These are phyloP conservation scores for Carex arenaria DNA, from an alignment of 202 grass and related monocot genomes.

Conservation along the genomic window DNA sequence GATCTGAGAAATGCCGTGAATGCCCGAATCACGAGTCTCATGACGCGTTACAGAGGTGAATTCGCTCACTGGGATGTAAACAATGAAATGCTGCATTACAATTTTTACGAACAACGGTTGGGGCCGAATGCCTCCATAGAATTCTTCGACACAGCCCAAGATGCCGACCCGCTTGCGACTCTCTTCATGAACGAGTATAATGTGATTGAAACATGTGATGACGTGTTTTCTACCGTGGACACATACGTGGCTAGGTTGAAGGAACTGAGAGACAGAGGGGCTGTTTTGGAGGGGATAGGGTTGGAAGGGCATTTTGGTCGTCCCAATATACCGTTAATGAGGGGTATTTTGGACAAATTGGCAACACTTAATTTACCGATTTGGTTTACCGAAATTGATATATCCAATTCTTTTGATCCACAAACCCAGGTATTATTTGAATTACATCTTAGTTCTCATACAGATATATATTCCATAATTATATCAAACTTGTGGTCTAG, in stretches of 20 bases:
- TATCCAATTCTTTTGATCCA: slow-evolving; percentile 36
- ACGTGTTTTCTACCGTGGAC: slow-evolving; percentile 65
- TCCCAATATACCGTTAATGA: slow-evolving; percentile 73
- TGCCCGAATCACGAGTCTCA: slow-evolving; percentile 48
- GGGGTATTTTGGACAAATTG: slow-evolving; percentile 79
- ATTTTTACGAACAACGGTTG: slow-evolving; percentile 75
- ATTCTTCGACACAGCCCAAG: slow-evolving; percentile 66
- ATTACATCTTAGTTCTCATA: not conserved
- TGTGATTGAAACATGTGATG: slow-evolving; percentile 76
- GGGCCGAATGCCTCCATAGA: slow-evolving; percentile 61
- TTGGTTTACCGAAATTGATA: slow-evolving; percentile 91
- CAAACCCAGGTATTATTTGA: slow-evolving; percentile 32
- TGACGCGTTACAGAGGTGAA: slow-evolving; percentile 72
- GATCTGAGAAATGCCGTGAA: slow-evolving; percentile 52
- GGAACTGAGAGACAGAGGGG: slow-evolving; percentile 46
- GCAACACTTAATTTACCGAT: slow-evolving; percentile 60
- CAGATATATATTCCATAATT: not conserved
- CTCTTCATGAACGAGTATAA: slow-evolving; percentile 95
- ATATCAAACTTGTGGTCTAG: not conserved
- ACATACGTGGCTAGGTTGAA: slow-evolving; percentile 40
- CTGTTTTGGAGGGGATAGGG: slow-evolving; percentile 68
- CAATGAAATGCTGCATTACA: slow-evolving; percentile 95
- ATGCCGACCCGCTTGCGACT: slow-evolving; percentile 73
- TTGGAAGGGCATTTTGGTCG: slow-evolving; percentile 63
- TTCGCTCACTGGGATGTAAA: slow-evolving; percentile 95